Evolutionary conservation across 2,329 filamentous ascomycete genomes (phyloP), one percentile per base, ranked within the genome.

Genomic region (Colletotrichum phormii): DNA sequence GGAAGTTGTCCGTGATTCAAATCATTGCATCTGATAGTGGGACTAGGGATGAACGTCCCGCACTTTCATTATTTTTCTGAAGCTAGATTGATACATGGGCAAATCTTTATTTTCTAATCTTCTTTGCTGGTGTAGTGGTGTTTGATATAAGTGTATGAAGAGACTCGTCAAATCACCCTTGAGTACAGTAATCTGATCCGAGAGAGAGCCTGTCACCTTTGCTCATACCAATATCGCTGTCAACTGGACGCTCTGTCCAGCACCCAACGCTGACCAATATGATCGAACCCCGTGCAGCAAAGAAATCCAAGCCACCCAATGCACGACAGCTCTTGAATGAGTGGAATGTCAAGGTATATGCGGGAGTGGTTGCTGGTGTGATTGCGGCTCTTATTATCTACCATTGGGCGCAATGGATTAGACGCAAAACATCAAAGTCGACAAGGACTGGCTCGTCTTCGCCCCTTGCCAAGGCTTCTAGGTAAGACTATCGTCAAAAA

Each of bases 261-360:
- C 42, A 49, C 18, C n/a, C 42, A 49, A 49, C 7, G 15, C 18
- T 49, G 42, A 18, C 42, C 8, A 49, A 22, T 18, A 49, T 49
- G 42, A 49, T 49, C 42, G 42, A 49, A 22, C 4, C 42, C 7
- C 42, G 42, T 49, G 42, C 42, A 11, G 42, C 42, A 8, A 49
- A 49, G 42, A 7, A 60, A 22, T 55, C 55, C 1, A 67, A 67
- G 55, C 64, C 64, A 22, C 63, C 63, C 11, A 66, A 66, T 15
- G 53, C 63, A 11, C 64, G 64, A 11, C 64, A 67, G 4, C 57
- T 67, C 55, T 22, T 67, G 64, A 53, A 67, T 31, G 64, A 67
- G 31, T 53, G 42, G 37, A 67, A 67, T 22, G 0, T 67, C 4
- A 67, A 67, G 18, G 4, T 67, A 1, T 67, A 67, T 58, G 64